Conservation (phyloP, 768 basidiomycete species). For the Lyophyllum atratum region DNA sequence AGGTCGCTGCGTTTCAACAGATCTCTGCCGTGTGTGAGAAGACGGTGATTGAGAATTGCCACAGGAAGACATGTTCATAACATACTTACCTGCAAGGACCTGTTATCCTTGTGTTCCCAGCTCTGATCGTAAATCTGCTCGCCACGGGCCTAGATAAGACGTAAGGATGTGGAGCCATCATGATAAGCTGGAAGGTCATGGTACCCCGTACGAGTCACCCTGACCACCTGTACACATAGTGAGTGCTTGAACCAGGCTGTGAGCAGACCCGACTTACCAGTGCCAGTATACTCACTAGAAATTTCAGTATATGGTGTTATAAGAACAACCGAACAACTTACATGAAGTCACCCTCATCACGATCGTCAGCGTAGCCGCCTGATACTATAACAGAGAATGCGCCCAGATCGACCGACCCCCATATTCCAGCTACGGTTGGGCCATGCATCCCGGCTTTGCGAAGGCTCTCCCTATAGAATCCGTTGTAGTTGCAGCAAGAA, state of each 20-base stretch:
- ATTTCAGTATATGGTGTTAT: background rate
- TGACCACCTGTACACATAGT: constrained; percentile 19
- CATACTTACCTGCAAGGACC: constrained; percentile 28
- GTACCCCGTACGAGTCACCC: constrained; percentile 18
- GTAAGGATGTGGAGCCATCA: background rate
- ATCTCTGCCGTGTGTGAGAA: constrained; percentile 23
- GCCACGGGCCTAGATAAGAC: constrained; percentile 17
- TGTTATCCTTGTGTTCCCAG: constrained; percentile 36
- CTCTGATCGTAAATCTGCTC: constrained; percentile 33
- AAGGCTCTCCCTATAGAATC: constrained; percentile 28
- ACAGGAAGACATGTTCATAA: background rate
- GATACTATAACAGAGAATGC: constrained; percentile 44
- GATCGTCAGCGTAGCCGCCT: constrained; percentile 42
- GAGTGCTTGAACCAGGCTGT: background rate
- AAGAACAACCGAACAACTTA: constrained; percentile 18
- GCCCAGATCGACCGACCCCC: constrained; percentile 27
- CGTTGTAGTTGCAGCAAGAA: background rate
- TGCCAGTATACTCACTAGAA: constrained; percentile 40
- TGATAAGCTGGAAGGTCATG: background rate
- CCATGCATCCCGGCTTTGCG: constrained; percentile 27
- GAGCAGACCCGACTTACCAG: constrained; percentile 25
- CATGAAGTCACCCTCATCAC: constrained; percentile 40
- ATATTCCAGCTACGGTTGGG: constrained; percentile 35
- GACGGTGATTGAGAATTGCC: background rate
- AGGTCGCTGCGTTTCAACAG: constrained; percentile 29